phyloP scores from a whole-genome alignment of 192 early-diverging fungal species.

The Backusella morwellensis region DNA sequence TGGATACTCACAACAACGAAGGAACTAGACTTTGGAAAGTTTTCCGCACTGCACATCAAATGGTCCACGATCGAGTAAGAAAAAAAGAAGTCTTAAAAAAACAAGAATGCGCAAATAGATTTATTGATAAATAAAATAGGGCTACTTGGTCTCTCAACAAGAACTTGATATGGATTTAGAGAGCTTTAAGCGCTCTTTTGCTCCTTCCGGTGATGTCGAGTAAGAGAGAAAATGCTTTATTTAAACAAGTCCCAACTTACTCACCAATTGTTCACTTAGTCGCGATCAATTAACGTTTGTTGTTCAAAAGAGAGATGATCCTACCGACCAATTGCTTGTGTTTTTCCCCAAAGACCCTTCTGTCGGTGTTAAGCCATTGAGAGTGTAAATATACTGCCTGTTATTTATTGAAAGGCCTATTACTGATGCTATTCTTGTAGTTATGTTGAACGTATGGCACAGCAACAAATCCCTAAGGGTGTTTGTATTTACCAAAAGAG shows the following conservation, averaged over 20 bases:
- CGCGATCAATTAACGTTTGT: slow-evolving; percentile 80
- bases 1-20: slow-evolving; percentile 42
- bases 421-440: slow-evolving; percentile 20
- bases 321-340: slow-evolving; percentile 81
- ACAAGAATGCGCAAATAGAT: too few species aligned
- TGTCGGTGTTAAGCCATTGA: slow-evolving; percentile 89
- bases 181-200: slow-evolving; percentile 69
- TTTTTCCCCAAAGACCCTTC: slow-evolving; percentile 90
- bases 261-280: slow-evolving; percentile 32
- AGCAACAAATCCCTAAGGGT: slow-evolving; percentile 75
- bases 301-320: slow-evolving; percentile 78
- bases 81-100: too few species aligned
- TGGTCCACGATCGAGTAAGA: slow-evolving; percentile 81
- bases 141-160: slow-evolving; percentile 73
- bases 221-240: slow-evolving; percentile 22
- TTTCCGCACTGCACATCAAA: slow-evolving; percentile 85
- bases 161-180: slow-evolving; percentile 87
- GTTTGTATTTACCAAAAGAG: slow-evolving; percentile 85
- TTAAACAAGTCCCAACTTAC: background rate
- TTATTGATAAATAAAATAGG: slow-evolving; percentile 39
- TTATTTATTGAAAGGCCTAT: background rate
- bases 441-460: slow-evolving; percentile 77
- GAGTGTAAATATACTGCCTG: slow-evolving; percentile 58
- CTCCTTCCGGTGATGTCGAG: slow-evolving; percentile 74
- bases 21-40: slow-evolving; percentile 77